Percentiles rank a stretch among this genome's conserved stretches.
Evolutionary conservation across 495 filamentous ascomycete species (phyloP).

Genomic region (Penicillium riverlandense): DNA sequence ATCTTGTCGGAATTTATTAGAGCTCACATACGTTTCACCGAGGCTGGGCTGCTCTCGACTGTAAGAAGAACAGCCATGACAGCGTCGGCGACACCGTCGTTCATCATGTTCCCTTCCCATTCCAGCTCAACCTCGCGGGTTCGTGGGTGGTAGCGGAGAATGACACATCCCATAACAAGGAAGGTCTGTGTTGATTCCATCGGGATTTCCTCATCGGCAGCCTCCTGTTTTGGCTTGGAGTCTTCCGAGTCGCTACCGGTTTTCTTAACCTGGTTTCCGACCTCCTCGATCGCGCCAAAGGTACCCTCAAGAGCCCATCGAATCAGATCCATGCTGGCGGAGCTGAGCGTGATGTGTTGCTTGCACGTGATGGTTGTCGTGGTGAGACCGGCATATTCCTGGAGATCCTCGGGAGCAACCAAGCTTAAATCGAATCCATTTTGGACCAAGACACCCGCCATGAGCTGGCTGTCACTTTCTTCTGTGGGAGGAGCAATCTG

Average conservation of each 20-base stretch:
- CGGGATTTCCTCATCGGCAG: conserved; percentile 45
- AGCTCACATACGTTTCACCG: conserved; percentile 72
- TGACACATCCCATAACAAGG: conserved; percentile 85
- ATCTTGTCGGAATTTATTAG: conserved; percentile 1
- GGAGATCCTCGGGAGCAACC: conserved; percentile 92
- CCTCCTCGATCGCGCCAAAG: conserved; percentile 77
- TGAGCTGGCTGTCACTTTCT: conserved; percentile 45
- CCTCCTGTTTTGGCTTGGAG: conserved; percentile 32
- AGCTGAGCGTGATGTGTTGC: conserved; percentile 75
- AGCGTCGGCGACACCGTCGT: conserved; percentile 94
- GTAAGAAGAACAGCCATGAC: conserved; percentile 85
- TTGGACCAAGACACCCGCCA: conserved; percentile 88
- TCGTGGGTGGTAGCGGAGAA: conserved; percentile 55
- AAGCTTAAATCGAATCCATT: conserved; percentile 94
- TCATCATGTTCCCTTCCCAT: conserved; percentile 97
- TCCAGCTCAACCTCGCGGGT: conserved; percentile 80
- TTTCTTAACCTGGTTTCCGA: conserved; percentile 33
- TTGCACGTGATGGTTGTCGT: conserved; percentile 90
- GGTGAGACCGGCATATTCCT: conserved; percentile 90
- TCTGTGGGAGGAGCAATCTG: conserved; percentile 60
- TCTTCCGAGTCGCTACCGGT: conserved; percentile 24
- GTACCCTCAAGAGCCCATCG: conserved; percentile 91
- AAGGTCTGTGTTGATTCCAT: conserved; percentile 46
- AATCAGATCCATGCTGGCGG: conserved; percentile 84
- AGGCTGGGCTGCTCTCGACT: conserved; percentile 87